Evolutionary conservation across 1,284 basidiomycete genomes (phyloP).

Genomic region (Sparassis latifolia): DNA sequence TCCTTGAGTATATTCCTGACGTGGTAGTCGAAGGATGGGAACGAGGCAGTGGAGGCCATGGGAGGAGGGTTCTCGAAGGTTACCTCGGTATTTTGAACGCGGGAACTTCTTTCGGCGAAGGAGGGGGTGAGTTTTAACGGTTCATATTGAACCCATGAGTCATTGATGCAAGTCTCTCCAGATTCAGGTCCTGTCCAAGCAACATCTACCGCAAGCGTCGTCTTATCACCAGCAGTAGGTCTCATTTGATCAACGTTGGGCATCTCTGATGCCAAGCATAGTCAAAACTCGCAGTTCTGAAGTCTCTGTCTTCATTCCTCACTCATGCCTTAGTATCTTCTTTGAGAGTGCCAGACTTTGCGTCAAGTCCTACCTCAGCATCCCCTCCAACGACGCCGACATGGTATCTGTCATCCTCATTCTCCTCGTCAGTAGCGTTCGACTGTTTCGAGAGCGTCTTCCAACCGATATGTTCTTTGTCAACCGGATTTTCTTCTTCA

Average conservation of each 20-base stretch:
- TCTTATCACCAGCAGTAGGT: slow-evolving; percentile 57
- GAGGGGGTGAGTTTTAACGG: slow-evolving; percentile 34
- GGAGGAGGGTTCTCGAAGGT: slow-evolving; percentile 62
- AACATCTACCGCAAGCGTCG: slow-evolving; percentile 57
- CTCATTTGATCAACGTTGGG: neutral
- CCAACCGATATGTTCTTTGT: slow-evolving; percentile 10
- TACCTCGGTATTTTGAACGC: slow-evolving; percentile 70
- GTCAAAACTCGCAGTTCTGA: slow-evolving; percentile 38
- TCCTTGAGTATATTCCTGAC: slow-evolving; percentile 69
- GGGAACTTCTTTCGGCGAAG: slow-evolving; percentile 53
- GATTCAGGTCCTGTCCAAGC: slow-evolving; percentile 38
- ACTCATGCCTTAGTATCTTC: slow-evolving; percentile 13
- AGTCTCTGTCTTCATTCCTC: slow-evolving; percentile 22
- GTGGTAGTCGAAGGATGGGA: slow-evolving; percentile 69
- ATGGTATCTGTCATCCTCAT: slow-evolving; percentile 50
- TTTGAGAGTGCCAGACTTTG: neutral
- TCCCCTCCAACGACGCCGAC: slow-evolving; percentile 22
- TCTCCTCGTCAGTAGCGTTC: slow-evolving; percentile 41
- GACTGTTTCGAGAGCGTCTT: slow-evolving; percentile 39
- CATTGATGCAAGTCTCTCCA: slow-evolving; percentile 1
- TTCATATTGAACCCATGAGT: neutral
- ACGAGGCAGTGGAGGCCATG: slow-evolving; percentile 40
- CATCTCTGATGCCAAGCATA: slow-evolving; percentile 21
- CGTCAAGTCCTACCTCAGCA: slow-evolving; percentile 3
- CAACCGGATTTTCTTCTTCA: neutral